Evolutionary conservation across 371 early-diverging fungal genomes (phyloP).

Genomic region (Rhizopus microsporus): DNA sequence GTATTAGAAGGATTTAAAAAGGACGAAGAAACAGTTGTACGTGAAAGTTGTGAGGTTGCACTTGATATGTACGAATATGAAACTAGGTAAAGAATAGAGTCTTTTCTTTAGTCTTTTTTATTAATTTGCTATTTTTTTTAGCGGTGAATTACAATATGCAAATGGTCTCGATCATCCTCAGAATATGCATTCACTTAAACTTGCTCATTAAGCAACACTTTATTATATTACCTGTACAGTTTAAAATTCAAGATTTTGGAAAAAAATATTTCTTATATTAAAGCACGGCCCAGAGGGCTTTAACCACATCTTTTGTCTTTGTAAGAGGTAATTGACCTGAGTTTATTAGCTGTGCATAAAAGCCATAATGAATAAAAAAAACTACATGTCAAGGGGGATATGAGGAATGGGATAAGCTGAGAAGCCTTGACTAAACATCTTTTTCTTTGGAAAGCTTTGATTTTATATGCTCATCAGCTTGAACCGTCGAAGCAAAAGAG

Average conservation of each 20-base stretch:
- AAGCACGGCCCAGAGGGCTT: no score
- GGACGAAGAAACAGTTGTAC: constrained; percentile 87
- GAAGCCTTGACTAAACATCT: no score
- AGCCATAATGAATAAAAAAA: background rate
- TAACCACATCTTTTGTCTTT: no score
- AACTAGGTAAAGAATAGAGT: constrained; percentile 37
- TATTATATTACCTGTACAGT: background rate
- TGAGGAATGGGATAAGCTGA: background rate
- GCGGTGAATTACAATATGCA: constrained; percentile 27
- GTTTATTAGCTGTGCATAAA: no score
- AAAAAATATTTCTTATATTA: no score
- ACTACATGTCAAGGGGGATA: background rate
- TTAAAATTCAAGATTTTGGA: background rate
- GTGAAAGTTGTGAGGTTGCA: constrained; percentile 96
- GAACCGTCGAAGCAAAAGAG: background rate
- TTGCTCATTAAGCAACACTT: constrained; percentile 16
- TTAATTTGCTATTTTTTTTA: constrained; percentile 3
- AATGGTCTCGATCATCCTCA: constrained; percentile 29
- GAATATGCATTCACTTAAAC: constrained; percentile 46
- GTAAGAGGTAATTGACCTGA: no score
- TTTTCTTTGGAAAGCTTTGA: background rate
- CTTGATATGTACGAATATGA: constrained; percentile 98
- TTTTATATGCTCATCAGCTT: no score
- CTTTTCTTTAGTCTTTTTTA: background rate
- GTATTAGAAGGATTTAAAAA: constrained; percentile 73